Evolutionary conservation across 2,329 filamentous ascomycete species (phyloP), one percentile per base, ranked within the genome.

Genomic region (Aspergillus brunneoviolaceus): DNA sequence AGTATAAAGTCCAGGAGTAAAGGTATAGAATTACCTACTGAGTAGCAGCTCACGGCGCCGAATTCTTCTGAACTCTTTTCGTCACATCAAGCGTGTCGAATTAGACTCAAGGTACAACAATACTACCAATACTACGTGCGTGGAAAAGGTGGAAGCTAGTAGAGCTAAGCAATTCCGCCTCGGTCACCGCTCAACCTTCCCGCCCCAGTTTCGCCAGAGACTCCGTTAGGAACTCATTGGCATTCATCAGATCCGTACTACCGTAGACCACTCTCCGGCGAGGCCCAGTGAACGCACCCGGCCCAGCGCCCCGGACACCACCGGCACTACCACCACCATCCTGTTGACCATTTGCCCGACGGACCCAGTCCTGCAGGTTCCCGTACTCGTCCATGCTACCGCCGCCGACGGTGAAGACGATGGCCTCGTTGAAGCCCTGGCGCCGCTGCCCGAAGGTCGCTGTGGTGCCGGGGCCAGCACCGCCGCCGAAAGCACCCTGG

Each of bases 321-420:
- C 62, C 62, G 5, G 80, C 77, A 14, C 70, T 67, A 16, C 73
- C 72, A 31, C 77, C 81, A 39, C 77, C 77, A 14, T 86, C 86
- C 51, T 83, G 82, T 51, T 74, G 76, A 47, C 80, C 80, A 54
- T 79, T 83, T 4, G 91, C 92, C 65, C 94, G 84, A 74, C 86
- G 87, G 5, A 94, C 92, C 95, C 95, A 99, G 72, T 98, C 95
- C 74, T 96, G 92, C 73, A 99, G 75, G 76, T 99, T 99, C 21
- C 93, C 94, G 74, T 98, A 99, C 75, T 99, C 95, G 69, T 99
- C 95, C 91, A 99, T 98, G 73, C 92, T 97, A 48, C 95, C 95
- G 51, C 96, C 95, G 4, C 95, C 95, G 3, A 96, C 92, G 0
- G 91, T 94, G 72, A 97, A 96, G n/a, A 96, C 91, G 57, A 96